Evolutionary conservation across 164 flowering plant species (phyloP).

Genomic region (Liquidambar formosana): DNA sequence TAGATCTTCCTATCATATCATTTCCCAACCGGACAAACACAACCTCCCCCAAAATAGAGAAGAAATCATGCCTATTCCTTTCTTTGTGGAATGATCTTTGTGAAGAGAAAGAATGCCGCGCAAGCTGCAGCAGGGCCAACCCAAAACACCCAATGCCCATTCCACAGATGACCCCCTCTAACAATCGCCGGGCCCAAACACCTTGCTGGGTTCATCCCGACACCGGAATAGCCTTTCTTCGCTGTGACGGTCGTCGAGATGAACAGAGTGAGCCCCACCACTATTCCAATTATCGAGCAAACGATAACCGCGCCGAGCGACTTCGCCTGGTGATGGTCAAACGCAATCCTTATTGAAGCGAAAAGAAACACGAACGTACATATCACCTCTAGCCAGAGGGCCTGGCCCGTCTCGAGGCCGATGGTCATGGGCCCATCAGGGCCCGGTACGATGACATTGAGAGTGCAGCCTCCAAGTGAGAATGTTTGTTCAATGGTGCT

Average conservation of each 20-base stretch:
- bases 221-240: conserved; percentile 56
- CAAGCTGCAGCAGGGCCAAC: conserved; percentile 52
- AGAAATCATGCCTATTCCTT: conserved; percentile 19
- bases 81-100: conserved; percentile 37
- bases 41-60: conserved; percentile 14
- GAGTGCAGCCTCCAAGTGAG: conserved; percentile 64
- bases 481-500: conserved; percentile 29
- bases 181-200: conserved; percentile 69
- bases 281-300: conserved; percentile 37
- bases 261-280: conserved; percentile 48
- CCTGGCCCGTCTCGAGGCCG: conserved; percentile 40
- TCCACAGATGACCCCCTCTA: conserved; percentile 65
- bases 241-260: conserved; percentile 49
- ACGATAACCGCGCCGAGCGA: conserved; percentile 34
- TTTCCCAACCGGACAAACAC: too few species aligned
- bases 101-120: conserved; percentile 45
- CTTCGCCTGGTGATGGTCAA: conserved; percentile 40
- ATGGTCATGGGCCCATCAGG: conserved; percentile 38
- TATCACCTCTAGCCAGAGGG: conserved; percentile 52
- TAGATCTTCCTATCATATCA: too few species aligned
- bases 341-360: conserved; percentile 52
- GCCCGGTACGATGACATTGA: conserved; percentile 41
- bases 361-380: conserved; percentile 52
- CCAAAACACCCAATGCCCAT: conserved; percentile 69
- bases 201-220: conserved; percentile 68